Base-by-base conservation (phyloP, 2,329 filamentous ascomycete species). In the Tolypocladium capitatum region DNA sequence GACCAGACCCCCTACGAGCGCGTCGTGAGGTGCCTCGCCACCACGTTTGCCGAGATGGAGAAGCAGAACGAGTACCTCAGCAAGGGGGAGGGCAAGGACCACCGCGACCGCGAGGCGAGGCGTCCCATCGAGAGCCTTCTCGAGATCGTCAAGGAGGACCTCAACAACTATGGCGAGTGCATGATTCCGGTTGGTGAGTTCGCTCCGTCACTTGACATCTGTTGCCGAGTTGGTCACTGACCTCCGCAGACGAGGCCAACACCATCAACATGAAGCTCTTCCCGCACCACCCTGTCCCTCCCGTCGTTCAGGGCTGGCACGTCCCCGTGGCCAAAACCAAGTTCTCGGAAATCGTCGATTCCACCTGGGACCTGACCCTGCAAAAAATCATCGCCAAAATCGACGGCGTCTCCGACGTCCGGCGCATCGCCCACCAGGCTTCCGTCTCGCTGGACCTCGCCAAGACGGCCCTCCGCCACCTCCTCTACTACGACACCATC, bases 101-200 rank as follows among this genome's bases (percentile, higher is more conserved):
- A 49, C 21, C 43, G 55, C 60, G 69, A 71, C 45, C 63, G 63
- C 14, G 65, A 68, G 32, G 65, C 66, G 64, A 58, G 83, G 70
- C 68, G 86, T 64, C 71, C 78, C 4, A 94, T 95, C 59, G 86
- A 91, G 69, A 87, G 85, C 55, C 68, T 98, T 55, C 74, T 97
- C 56, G 89, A 84, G 66, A 84, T 84, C 51, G 75, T 85, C 49
- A 82, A 82, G 60, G 81, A 96, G 67, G 90, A 98, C 62, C 63
- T 98, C 56, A 96, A 97, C 61, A 94, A 94, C 58, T 98, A 96
- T 60, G 90, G 87, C 60, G 92, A 98, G 69, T 95, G 90, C 73
- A 95, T 95, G 90, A 95, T 96, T 59, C 90, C 90, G 0, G 91
- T 96, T 53, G 86, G 86, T 90, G 69, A 53, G 78, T 71, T 16